phyloP scores from a whole-genome alignment of 2,329 filamentous ascomycete genomes.

The Piedraia hortae region DNA sequence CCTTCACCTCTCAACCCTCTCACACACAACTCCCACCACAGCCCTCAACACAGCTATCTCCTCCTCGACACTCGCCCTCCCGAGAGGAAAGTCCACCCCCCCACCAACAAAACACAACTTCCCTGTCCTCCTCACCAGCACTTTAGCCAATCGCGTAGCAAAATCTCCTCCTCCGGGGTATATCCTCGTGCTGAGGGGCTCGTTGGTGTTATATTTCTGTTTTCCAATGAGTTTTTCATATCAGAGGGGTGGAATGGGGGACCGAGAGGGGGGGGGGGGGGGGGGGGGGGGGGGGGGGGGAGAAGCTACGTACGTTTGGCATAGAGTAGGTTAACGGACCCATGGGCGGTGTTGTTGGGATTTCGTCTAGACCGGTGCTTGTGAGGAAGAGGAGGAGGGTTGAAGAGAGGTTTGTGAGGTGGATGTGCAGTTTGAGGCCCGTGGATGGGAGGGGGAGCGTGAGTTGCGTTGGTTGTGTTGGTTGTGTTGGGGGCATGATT shows the following conservation, averaged over 20 bases:
- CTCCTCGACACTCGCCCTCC: conserved; percentile 66
- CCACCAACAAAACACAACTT: conserved; percentile 75
- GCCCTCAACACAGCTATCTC: conserved; percentile 70
- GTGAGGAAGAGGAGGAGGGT: conserved; percentile 29
- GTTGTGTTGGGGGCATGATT: too few relatives aligned
- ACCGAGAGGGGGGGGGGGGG: too few relatives aligned
- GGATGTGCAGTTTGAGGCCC: conserved; percentile 29
- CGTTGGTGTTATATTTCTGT: conserved; percentile 20
- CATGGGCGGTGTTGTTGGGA: conserved; percentile 23
- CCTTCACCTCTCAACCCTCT: too few relatives aligned
- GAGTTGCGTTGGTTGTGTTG: conserved; percentile 27
- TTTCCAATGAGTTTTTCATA: too few relatives aligned
- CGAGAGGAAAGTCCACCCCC: conserved; percentile 52
- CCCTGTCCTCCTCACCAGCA: conserved; percentile 44
- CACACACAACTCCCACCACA: conserved; percentile 48
- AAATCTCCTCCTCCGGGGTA: conserved; percentile 68
- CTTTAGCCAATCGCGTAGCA: conserved; percentile 55
- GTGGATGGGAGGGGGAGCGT: conserved; percentile 29
- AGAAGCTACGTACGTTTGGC: conserved; percentile 53
- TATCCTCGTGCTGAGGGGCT: conserved; percentile 51
- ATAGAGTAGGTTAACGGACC: conserved; percentile 87
- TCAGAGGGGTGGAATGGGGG: too few relatives aligned
- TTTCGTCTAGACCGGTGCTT: conserved; percentile 21
- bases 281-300: too few relatives aligned
- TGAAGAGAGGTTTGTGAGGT: conserved; percentile 26